Base-by-base conservation (phyloP, 2,329 filamentous ascomycete species). In the Exophiala oligosperma region DNA sequence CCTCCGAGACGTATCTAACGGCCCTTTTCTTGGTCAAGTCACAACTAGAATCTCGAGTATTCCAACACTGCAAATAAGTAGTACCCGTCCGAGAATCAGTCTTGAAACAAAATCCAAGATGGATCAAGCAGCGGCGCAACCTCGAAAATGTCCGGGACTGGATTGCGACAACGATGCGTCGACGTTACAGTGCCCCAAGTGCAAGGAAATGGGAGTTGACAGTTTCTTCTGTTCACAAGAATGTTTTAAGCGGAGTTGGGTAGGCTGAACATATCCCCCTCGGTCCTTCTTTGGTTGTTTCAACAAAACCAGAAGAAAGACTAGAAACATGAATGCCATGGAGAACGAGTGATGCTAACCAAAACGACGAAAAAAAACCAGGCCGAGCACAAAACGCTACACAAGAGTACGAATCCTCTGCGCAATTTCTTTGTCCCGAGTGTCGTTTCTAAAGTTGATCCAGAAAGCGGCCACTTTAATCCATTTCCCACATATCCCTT, bases 171-270 rank as follows among this genome's bases (percentile, higher is more conserved):
- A 97, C 64, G 88, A 93, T 64, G 92, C 92, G 57, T 88, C 91
- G 60, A 81, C 87, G 54, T 79, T 99, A 48, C 92, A 97, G 75
- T 99, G 94, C 75, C 94, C 94, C 54, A 97, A 91, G 50, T 99
- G 94, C 73, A 82, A 97, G 70, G 97, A 96, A 77, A 79, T 92
- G 46, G 90, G 89, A 54, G 88, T 92, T 72, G 91, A 94, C 70
- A 96, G 91, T 78, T 97, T 87, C 77, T 99, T 97, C 79, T 99
- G 94, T 80, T 92, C 92, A 28, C 94, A 99, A 75, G 94, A 97
- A 68, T 99, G 94, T 81, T 99, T 99, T 79, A 97, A 97, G 82
- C 88, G 87, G 75, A 99, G 92, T 80, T 99, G 94, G 94, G 94
- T 97, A 86, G 68, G 84, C 67, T 67, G 63, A 67, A 17, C 17